These are phyloP conservation scores for Bipolaris victoriae DNA, from an alignment of 2,329 filamentous ascomycete species.

Conservation along the genomic window DNA sequence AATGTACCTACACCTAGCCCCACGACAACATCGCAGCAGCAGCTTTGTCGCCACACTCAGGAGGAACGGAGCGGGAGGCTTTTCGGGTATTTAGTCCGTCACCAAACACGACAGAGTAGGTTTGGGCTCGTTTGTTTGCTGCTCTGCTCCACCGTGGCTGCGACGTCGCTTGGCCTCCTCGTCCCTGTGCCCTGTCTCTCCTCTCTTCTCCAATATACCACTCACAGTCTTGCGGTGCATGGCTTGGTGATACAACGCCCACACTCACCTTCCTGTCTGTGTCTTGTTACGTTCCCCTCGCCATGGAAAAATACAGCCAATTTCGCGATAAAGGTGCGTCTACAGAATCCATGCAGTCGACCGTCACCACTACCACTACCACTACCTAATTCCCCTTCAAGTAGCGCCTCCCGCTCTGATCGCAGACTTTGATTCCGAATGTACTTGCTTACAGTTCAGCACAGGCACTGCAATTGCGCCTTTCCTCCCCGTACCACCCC, in stretches of 20 bases:
- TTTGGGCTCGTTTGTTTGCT: not conserved
- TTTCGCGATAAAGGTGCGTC: conserved; percentile 82
- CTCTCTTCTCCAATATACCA: not conserved
- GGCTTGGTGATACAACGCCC: conserved; percentile 28
- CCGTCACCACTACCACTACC: not conserved
- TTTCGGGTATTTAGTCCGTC: not conserved
- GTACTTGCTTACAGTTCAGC: conserved; percentile 16
- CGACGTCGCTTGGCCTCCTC: conserved; percentile 9
- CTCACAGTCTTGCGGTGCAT: conserved; percentile 16
- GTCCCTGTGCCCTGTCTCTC: not conserved
- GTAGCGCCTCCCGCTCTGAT: not conserved
- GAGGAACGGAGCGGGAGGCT: not conserved
- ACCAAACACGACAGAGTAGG: not conserved
- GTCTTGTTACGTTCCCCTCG: conserved; percentile 2
- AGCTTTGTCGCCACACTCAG: conserved; percentile 12
- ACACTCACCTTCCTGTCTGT: conserved; percentile 1
- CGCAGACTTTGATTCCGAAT: not conserved
- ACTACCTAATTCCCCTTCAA: not conserved
- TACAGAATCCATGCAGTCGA: not conserved
- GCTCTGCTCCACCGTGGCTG: conserved; percentile 1
- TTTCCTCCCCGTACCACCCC: conserved; percentile 81
- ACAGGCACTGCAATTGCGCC: conserved; percentile 93
- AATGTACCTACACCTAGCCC: not conserved
- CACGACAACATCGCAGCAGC: conserved; percentile 7
- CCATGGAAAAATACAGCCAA: conserved; percentile 94